Base-by-base conservation (phyloP, 768 basidiomycete species). In the Termitomyces sp. region DNA sequence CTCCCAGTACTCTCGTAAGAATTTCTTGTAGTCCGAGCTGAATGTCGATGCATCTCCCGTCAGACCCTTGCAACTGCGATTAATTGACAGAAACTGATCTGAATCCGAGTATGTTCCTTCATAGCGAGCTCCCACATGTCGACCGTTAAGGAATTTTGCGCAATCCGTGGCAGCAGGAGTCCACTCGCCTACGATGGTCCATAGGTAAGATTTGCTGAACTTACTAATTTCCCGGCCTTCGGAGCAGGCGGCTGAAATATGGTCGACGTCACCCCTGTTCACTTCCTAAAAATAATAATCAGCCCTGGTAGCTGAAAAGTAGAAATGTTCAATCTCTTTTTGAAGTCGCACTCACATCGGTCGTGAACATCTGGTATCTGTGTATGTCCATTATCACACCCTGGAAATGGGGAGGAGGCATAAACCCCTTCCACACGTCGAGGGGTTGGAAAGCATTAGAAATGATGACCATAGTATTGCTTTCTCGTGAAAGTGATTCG, bases 101-200 rank as follows among this genome's bases (percentile, higher is more conserved):
- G 89, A 86, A 10, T 89, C 91, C 4, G 78, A 67, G 59, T 70
- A 82, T 6, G 81, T 70, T 18, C 89, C 88, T 50, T 85, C 84
- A 58, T 78, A 86, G 44, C 86, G 73, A 5, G 86, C 74, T 5
- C 88, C 86, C 38, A 73, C 60, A 3, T 87, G 88, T 42, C 91
- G 83, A 3, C 94, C 93, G 60, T 94, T 95, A 41, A 96, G 75
- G 67, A 89, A 89, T 62, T 79, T 85, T 13, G 86, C 85, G 59
- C 89, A 91, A 63, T 91, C 91, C 5, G 81, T 92, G 49, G 77
- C 70, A 2, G 88, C 88, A 3, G 89, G 80, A 1, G 88, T 85
- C 85, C 90, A 97, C 73, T 97, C 94, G 38, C 94, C 93, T 18
- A 94, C 91, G 43, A 94, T 76, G 16, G 83, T 77, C 92, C 90